A percentile compares a stretch with the other conserved stretches of the same genome.
Conservation (phyloP, 1,284 basidiomycete species). For the Leccinum pallidistipes region DNA sequence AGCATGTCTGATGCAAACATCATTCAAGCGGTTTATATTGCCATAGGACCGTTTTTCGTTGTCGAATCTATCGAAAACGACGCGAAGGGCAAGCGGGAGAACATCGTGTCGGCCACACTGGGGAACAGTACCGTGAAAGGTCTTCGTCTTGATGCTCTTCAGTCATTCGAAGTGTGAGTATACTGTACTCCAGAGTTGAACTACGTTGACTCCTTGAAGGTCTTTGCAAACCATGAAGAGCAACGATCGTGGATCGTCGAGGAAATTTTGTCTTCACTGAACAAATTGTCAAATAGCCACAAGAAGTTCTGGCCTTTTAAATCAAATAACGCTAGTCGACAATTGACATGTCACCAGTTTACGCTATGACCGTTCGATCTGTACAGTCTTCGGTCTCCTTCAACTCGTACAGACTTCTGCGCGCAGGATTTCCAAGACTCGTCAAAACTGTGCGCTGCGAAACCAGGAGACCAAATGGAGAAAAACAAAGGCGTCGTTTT, state of each 20-base stretch:
- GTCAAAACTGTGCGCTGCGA: conserved; percentile 60
- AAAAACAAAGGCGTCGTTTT: conserved; percentile 45
- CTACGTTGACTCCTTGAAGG: conserved; percentile 42
- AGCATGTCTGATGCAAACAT: conserved; percentile 87
- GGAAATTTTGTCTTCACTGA: conserved; percentile 88
- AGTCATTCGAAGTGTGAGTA: conserved; percentile 77
- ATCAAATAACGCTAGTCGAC: background rate
- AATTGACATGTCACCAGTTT: conserved; percentile 43
- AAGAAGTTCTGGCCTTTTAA: conserved; percentile 63
- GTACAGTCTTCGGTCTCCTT: conserved; percentile 89
- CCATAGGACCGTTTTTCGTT: conserved; percentile 91
- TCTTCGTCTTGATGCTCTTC: conserved; percentile 75
- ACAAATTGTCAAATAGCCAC: conserved; percentile 87
- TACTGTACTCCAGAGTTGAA: conserved; percentile 9
- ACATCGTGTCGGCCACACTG: conserved; percentile 57
- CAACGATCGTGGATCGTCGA: conserved; percentile 97
- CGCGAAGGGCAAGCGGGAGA: conserved; percentile 55
- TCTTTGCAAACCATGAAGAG: conserved; percentile 87
- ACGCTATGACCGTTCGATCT: conserved; percentile 82
- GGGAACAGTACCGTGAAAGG: conserved; percentile 78
- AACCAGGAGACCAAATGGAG: conserved; percentile 57
- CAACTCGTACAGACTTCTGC: conserved; percentile 95
- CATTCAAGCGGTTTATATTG: conserved; percentile 88
- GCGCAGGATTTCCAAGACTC: conserved; percentile 56
- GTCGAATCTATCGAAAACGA: conserved; percentile 59